A percentile compares a stretch with the other conserved stretches of the same genome.
Conservation (phyloP, 2,329 filamentous ascomycete species). For the Aspergillus ruber region DNA sequence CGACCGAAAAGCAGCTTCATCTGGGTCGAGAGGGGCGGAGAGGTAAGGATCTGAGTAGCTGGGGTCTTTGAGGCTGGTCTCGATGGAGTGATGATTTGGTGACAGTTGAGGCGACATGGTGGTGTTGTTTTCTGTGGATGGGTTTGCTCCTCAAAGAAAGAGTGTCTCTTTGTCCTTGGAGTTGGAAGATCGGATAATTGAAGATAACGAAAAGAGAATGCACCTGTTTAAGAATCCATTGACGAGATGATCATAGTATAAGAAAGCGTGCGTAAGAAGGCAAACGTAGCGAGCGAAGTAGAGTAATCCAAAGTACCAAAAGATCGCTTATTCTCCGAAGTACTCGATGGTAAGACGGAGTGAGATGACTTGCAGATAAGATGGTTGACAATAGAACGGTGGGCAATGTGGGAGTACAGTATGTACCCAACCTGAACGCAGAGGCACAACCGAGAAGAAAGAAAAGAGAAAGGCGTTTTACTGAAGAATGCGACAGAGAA, state of each 20-base stretch:
- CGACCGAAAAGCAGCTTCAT: slow-evolving; percentile 32
- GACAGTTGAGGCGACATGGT: slow-evolving; percentile 15
- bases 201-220: not conserved
- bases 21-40: slow-evolving; percentile 30
- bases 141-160: not conserved
- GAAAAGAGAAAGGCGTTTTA: not conserved
- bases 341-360: not conserved
- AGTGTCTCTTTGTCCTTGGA: not conserved
- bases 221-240: not conserved
- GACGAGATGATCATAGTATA: not conserved
- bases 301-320: not conserved
- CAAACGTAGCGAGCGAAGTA: not conserved
- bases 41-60: slow-evolving; percentile 34
- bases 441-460: not conserved
- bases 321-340: not conserved
- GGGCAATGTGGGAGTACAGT: too few relatives aligned
- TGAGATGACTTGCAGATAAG: not conserved
- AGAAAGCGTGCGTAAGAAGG: too few relatives aligned
- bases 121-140: not conserved
- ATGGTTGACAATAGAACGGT: too few relatives aligned
- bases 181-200: not conserved
- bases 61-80: slow-evolving; percentile 25
- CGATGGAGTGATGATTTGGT: slow-evolving; percentile 17
- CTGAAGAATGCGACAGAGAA: not conserved
- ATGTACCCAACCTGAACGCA: too few relatives aligned